A percentile compares a stretch with the other conserved stretches of the same genome.
Evolutionary conservation across 2,329 filamentous ascomycete genomes (phyloP).

Genomic region (Talaromyces sp.): DNA sequence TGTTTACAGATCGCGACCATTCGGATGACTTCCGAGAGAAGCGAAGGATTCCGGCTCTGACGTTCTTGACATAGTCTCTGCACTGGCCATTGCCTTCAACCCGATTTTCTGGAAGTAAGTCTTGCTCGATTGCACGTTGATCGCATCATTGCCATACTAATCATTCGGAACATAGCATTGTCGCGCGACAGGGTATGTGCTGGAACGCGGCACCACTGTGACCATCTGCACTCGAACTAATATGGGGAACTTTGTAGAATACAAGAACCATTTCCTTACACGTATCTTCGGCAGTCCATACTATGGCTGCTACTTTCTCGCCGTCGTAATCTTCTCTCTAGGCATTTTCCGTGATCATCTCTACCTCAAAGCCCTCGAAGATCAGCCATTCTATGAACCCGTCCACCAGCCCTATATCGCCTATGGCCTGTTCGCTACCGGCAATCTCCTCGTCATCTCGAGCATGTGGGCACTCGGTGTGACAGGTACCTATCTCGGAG

Average conservation of each 20-base stretch:
- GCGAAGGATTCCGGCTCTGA: conserved; percentile 11
- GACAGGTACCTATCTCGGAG: conserved; percentile 92
- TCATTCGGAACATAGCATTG: conserved; percentile 55
- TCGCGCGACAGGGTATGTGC: conserved; percentile 69
- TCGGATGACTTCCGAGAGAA: conserved; percentile 10
- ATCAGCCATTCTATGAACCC: conserved; percentile 70
- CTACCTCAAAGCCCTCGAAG: conserved; percentile 77
- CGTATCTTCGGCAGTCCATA: conserved; percentile 77
- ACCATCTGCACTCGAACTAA: neutral
- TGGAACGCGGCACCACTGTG: neutral
- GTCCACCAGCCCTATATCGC: conserved; percentile 65
- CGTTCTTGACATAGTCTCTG: conserved; percentile 60
- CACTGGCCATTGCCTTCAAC: conserved; percentile 82
- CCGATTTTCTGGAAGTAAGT: conserved; percentile 99
- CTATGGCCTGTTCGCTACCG: conserved; percentile 65
- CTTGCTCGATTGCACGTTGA: neutral
- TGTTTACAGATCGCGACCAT: conserved; percentile 1
- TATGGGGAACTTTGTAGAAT: conserved; percentile 58
- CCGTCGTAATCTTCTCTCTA: conserved; percentile 82
- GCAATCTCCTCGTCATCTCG: conserved; percentile 80
- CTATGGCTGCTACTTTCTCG: conserved; percentile 83
- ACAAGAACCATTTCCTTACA: conserved; percentile 83
- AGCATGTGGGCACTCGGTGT: conserved; percentile 91
- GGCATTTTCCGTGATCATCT: conserved; percentile 84
- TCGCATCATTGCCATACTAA: neutral